phyloP scores from a whole-genome alignment of 164 flowering plant genomes.

The Chloranthus sessilifolius region DNA sequence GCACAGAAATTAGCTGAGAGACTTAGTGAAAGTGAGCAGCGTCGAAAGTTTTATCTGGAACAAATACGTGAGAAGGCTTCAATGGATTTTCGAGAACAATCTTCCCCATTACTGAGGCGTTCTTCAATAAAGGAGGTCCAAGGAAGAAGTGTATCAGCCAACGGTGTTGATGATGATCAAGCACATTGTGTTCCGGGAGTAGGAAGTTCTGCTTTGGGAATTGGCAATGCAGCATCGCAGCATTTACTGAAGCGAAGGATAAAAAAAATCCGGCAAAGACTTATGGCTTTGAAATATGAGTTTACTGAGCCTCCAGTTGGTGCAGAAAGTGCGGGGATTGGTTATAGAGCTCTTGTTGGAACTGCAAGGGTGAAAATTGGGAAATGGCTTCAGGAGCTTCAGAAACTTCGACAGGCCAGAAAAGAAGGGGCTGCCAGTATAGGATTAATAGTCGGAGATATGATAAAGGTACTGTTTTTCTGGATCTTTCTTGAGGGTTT shows the following conservation, averaged over 20 bases:
- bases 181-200: slow-evolving; percentile 23
- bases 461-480: slow-evolving; percentile 65
- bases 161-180: slow-evolving; percentile 47
- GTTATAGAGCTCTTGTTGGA: slow-evolving; percentile 66
- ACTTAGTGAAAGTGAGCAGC: slow-evolving; percentile 90
- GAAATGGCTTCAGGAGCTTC: slow-evolving; percentile 95
- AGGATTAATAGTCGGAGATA: slow-evolving; percentile 78
- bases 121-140: slow-evolving; percentile 54
- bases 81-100: slow-evolving; percentile 94
- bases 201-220: slow-evolving; percentile 31
- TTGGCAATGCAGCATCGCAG: slow-evolving; percentile 36
- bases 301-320: slow-evolving; percentile 53
- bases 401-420: slow-evolving; percentile 88
- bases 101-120: slow-evolving; percentile 77
- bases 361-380: slow-evolving; percentile 84
- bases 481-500: slow-evolving; percentile 1
- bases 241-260: slow-evolving; percentile 68
- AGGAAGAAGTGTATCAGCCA: slow-evolving; percentile 39
- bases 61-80: slow-evolving; percentile 94
- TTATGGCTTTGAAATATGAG: slow-evolving; percentile 89
- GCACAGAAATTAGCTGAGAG: slow-evolving; percentile 93
- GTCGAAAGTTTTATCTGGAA: slow-evolving; percentile 85
- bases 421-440: slow-evolving; percentile 91
- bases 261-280: slow-evolving; percentile 79
- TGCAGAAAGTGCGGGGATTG: slow-evolving; percentile 69